Evolutionary conservation across 176 grass and related monocot species (phyloP), one percentile per base, ranked within the genome.

Genomic region (Carex littledalei): DNA sequence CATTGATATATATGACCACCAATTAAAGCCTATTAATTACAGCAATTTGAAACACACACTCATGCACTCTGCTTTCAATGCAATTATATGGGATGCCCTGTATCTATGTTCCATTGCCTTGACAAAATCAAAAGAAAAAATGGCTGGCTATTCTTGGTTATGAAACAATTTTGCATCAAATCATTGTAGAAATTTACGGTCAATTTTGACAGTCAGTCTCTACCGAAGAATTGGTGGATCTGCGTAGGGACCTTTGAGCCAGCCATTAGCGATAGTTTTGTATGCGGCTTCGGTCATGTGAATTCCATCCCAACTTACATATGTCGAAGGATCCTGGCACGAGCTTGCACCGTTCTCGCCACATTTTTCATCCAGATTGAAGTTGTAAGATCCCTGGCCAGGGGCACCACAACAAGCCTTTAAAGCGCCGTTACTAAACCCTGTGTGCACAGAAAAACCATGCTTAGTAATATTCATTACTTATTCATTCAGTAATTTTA

Each of bases 221-320:
- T 86, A 90, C 78, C 84, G 86, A 14, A 97, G 86, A 80, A 97
- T 97, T 6, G 94, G 94, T 11, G 94, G 94, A 24, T 89, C 49
- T 15, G 92, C 90, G 35, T 93, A 97, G 3, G 92, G 94, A 47
- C 94, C 94, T 60, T 91, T 87, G 0, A 97, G 91, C 94, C 94
- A 97, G 6, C 94, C 94, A 24, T 87, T 67, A 0, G 94, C 89
- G 0, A 97, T 84, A 72, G 68, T 87, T 56, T 66, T 69, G 78
- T 97, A 92, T 45, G 92, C 94, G n/a, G 94, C 86, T 85, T 97
- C 94, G 0, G 94, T 97, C 92, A 97, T 90, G 87, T 97, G 94
- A 83, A 97, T 94, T 64, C 94, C 94, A 29, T 97, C 94, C 94
- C 94, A 97, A 69, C 92, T 97, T 29, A 94, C 92, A 22, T 93